These are phyloP conservation scores for Fremontodendron californicum DNA, from an alignment of 345 rosid species.

Conservation along the genomic window DNA sequence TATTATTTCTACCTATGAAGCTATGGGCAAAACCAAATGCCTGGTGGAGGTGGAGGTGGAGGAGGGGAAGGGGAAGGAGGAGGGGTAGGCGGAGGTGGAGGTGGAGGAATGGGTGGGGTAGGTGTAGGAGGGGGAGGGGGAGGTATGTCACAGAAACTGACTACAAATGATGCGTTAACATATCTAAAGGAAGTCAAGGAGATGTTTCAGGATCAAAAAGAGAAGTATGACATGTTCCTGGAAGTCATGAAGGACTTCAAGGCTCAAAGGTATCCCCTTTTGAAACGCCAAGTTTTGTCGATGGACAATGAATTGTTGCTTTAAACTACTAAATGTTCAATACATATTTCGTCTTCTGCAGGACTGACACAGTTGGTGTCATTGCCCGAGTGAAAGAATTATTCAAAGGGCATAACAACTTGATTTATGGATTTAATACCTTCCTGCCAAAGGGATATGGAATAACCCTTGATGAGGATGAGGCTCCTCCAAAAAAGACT, in stretches of 20 bases:
- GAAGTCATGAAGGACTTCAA: constrained; percentile 98
- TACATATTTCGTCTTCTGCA: constrained; percentile 22
- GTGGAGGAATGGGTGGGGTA: constrained; percentile 22
- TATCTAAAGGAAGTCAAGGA: constrained; percentile 91
- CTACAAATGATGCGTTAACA: constrained; percentile 78
- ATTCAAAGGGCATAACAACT: constrained; percentile 84
- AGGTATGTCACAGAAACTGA: constrained; percentile 54
- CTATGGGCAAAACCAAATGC: constrained; percentile 51
- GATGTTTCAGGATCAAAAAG: constrained; percentile 89
- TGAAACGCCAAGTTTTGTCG: neutral
- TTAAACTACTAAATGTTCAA: neutral
- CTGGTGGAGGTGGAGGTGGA: constrained; percentile 21
- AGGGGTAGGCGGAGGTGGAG: constrained; percentile 28
- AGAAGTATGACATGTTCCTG: constrained; percentile 78
- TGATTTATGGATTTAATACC: constrained; percentile 87
- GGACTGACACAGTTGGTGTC: constrained; percentile 92
- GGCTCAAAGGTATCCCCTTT: constrained; percentile 63
- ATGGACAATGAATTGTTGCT: neutral
- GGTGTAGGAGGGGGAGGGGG: constrained; percentile 29
- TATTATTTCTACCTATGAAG: constrained; percentile 27
- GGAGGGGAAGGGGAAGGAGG: constrained; percentile 22
- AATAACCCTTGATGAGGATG: constrained; percentile 77
- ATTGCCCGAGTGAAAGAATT: constrained; percentile 86
- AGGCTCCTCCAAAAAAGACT: constrained; percentile 72
- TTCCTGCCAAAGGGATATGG: constrained; percentile 91